Base-by-base conservation (phyloP, 202 grass and related monocot genomes). In the Dendrocalamus latiflorus region DNA sequence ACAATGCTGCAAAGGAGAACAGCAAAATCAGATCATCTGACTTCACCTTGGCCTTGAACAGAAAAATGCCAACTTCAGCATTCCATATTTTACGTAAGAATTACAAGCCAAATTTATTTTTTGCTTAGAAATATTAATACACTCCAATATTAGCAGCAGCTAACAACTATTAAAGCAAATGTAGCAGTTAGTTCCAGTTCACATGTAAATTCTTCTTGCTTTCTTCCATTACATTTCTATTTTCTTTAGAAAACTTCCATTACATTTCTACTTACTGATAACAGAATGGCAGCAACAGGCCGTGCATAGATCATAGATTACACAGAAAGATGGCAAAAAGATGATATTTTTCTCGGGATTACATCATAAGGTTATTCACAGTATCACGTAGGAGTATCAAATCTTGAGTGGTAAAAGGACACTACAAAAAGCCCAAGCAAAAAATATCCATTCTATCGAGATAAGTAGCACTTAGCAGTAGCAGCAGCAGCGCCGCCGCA, bases 291-390 rank as follows among this genome's bases (percentile, higher is more conserved):
- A 76, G 44, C 65, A 28, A 34, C 36, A 49, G 8, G n/a, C 48
- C 67, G 34, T 54, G 47, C 36, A 63, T 72, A 39, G 33, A 74
- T 38, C 28, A 8, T 77, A 26, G 41, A 85, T 17, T 45, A 22
- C 59, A 72, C 5, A 34, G 42, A 34, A 54, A 22, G 62, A 68
- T 22, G 21, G 7, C 39, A 7, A 16, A 47, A 81, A 63, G 26
- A 77, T 47, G 43, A 54, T 37, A 28, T 70, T 48, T 39, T 66
- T 22, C 73, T 66, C 64, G 25, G 83, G 78, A 77, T 50, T 72
- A 73, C 58, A 89, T 66, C 72, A 86, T 81, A 61, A 72, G 0
- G 64, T 82, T 86, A 86, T 82, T 82, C 88, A 78, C 78, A 86
- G 57, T 77, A 89, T 89, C 77, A 81, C 71, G 50, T 58, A 50